These are phyloP conservation scores for Trametes polyzona DNA, from an alignment of 1,284 basidiomycete genomes.

Conservation along the genomic window DNA sequence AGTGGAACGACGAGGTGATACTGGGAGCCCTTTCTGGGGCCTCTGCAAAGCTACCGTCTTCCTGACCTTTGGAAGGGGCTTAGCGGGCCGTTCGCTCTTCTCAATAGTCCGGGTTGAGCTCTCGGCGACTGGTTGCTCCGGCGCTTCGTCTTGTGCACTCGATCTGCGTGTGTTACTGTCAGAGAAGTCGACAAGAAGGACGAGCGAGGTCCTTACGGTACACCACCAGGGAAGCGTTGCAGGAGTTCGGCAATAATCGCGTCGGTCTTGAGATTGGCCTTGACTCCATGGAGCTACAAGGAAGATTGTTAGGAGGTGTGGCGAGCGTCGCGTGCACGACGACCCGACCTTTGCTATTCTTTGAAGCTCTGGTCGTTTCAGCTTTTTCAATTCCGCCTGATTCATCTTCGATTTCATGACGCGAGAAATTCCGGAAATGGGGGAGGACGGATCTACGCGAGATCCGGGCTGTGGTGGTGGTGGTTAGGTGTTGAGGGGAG, in stretches of 20 bases:
- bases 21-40: no score
- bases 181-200: background rate
- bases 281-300: constrained; percentile 1
- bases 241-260: constrained; percentile 4
- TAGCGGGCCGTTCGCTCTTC: background rate
- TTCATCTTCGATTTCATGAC: background rate
- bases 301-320: background rate
- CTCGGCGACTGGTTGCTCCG: background rate
- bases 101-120: background rate
- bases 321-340: background rate
- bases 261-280: constrained; percentile 7
- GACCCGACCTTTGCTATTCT: constrained; percentile 8
- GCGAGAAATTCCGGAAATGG: no score
- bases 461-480: no score
- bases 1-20: no score
- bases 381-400: background rate
- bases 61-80: no score
- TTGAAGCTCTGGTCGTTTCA: constrained; percentile 9
- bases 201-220: background rate
- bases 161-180: background rate
- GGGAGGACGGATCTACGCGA: no score
- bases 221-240: background rate
- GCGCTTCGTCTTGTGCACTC: background rate
- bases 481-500: no score
- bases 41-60: no score